Evolutionary conservation across 2,329 filamentous ascomycete species (phyloP).

Genomic region (Penicillium palitans): DNA sequence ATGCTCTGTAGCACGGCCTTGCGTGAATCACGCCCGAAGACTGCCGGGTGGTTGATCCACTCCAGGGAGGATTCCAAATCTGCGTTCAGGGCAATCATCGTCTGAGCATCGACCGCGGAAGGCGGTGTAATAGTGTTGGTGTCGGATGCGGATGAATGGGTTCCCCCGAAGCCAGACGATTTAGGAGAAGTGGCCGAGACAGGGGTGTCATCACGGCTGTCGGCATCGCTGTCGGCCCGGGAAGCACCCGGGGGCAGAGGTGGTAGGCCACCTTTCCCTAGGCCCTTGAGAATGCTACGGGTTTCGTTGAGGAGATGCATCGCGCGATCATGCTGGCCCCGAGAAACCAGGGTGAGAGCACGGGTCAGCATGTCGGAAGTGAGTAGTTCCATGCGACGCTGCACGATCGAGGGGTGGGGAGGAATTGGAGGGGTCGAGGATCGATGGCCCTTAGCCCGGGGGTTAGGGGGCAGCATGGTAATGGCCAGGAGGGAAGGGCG

Average conservation of each 20-base stretch:
- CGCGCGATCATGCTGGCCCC: slow-evolving; percentile 89
- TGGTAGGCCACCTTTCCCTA: slow-evolving; percentile 91
- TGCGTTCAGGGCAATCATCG: slow-evolving; percentile 82
- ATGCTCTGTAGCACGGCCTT: slow-evolving; percentile 97
- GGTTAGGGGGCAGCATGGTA: slow-evolving; percentile 77
- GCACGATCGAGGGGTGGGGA: slow-evolving; percentile 90
- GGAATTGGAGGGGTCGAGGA: slow-evolving; percentile 76
- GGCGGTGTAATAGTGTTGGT: slow-evolving; percentile 54
- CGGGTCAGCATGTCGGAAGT: slow-evolving; percentile 97
- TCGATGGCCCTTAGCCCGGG: slow-evolving; percentile 60
- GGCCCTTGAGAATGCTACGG: slow-evolving; percentile 88
- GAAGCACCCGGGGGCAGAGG: slow-evolving; percentile 66
- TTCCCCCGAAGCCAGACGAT: slow-evolving; percentile 36
- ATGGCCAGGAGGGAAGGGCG: slow-evolving; percentile 90
- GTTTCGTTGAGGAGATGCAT: slow-evolving; percentile 92
- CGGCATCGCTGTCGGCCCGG: slow-evolving; percentile 46
- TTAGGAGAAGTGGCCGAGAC: slow-evolving; percentile 39
- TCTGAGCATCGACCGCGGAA: slow-evolving; percentile 77
- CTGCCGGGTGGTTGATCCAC: slow-evolving; percentile 96
- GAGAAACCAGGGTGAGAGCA: slow-evolving; percentile 83
- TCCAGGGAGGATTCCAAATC: slow-evolving; percentile 89
- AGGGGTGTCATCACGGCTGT: slow-evolving; percentile 41
- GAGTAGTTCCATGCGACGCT: slow-evolving; percentile 93
- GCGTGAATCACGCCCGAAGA: slow-evolving; percentile 88
- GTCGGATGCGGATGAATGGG: slow-evolving; percentile 39